A percentile compares a stretch with the other conserved stretches of the same genome.
Evolutionary conservation across 805 yeast species (phyloP).

Genomic region (Saturnispora halmiae): DNA sequence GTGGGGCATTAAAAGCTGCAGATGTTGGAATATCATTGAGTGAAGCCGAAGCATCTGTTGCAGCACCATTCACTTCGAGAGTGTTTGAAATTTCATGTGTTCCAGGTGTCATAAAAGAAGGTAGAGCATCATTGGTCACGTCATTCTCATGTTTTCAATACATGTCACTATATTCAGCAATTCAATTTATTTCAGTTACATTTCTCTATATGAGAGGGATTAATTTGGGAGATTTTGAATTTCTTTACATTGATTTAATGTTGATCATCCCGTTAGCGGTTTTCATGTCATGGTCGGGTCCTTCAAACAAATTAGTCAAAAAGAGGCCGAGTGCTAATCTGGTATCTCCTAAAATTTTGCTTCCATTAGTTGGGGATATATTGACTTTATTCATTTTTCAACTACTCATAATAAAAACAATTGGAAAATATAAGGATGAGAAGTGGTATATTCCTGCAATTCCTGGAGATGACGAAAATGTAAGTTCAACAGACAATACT

Average conservation of each 20-base stretch:
- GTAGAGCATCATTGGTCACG: conserved; percentile 90
- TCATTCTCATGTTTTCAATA: conserved; percentile 95
- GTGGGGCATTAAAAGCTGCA: conserved; percentile 97
- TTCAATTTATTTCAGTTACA: conserved; percentile 84
- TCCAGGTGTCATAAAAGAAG: conserved; percentile 83
- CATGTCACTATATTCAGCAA: conserved; percentile 95
- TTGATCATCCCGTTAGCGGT: conserved; percentile 90
- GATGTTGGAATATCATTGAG: conserved; percentile 93
- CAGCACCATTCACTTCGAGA: conserved; percentile 95
- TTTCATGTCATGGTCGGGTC: conserved; percentile 96
- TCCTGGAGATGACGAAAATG: conserved; percentile 75
- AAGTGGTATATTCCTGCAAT: conserved; percentile 76
- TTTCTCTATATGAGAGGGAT: conserved; percentile 81
- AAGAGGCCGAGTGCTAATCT: conserved; percentile 92
- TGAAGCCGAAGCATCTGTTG: conserved; percentile 97
- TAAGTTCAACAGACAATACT: conserved; percentile 84
- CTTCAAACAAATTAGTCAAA: conserved; percentile 46
- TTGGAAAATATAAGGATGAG: conserved; percentile 32
- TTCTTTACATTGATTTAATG: conserved; percentile 84
- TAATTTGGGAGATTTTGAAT: conserved; percentile 94
- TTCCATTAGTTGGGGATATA: conserved; percentile 77
- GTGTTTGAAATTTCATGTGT: conserved; percentile 89
- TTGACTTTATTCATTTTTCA: conserved; percentile 57
- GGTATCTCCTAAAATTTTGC: conserved; percentile 77
- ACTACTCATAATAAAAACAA: conserved; percentile 52